Evolutionary conservation across 345 rosid species (phyloP), one percentile per base, ranked within the genome.

Genomic region (Salix brachista): DNA sequence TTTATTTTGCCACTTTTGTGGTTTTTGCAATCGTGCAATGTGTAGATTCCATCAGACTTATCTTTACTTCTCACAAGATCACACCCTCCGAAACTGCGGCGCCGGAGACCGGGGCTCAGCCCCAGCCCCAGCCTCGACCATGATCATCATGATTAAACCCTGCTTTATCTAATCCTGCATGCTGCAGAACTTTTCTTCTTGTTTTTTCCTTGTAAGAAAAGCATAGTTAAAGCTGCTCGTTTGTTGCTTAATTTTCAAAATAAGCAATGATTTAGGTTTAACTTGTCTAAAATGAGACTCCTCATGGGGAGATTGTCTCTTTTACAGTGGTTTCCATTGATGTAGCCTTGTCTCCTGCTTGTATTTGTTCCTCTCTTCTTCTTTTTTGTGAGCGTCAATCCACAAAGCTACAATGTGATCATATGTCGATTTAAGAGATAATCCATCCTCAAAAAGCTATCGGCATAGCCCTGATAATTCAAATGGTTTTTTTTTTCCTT

Each of bases 1-100:
- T 65, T 46, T 77, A 48, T 48, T 71, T 77, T 64, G 11, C 36
- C 3, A 23, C 10, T 9, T 78, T 36, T 8, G 39, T 52, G 19
- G 3, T 52, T 64, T 64, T 21, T 65, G 80, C 56, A 16, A 30
- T 28, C 6, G 3, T 71, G 14, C 66, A 78, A 23, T 78, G 70
- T 3, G n/a, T 65, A 2, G 75, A 65, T 71, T 30, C 71, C 16
- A 23, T 41, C 28, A 71, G 32, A 78, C 18, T 71, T 1, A 41
- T 65, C 8, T 65, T 78, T 14, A 1, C 14, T 23, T 13, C 71
- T 52, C 54, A 71, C 3, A 32, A 65, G 21, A 65, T 78, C 37
- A 28, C 58, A n/a, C 80, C 76, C 4, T 17, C 19, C 2, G 66
- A 78, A 2, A 14, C 19, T 25, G 16, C 32, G 5, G 65, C n/a